These are phyloP conservation scores for Dioszegia crocea DNA, from an alignment of 768 basidiomycete species.

Conservation along the genomic window DNA sequence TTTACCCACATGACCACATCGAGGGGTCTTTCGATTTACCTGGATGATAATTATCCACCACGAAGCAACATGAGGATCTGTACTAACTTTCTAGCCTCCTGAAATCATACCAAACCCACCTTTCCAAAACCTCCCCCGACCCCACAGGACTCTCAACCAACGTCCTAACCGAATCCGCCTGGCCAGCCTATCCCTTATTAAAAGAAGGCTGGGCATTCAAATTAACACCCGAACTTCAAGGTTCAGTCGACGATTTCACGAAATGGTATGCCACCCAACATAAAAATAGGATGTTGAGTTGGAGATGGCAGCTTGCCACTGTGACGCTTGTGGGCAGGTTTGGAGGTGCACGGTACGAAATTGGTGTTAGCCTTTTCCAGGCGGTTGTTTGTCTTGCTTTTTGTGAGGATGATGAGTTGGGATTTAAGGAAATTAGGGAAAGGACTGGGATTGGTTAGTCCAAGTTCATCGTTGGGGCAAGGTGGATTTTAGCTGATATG, in stretches of 20 bases:
- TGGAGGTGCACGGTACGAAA: slow-evolving; percentile 63
- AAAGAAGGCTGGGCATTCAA: slow-evolving; percentile 27
- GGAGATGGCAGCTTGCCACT: slow-evolving; percentile 83
- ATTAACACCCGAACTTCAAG: slow-evolving; percentile 62
- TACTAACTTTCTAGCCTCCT: slow-evolving; percentile 55
- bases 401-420: slow-evolving; percentile 63
- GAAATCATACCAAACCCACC: slow-evolving; percentile 37
- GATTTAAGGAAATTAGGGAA: slow-evolving; percentile 65
- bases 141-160: slow-evolving; percentile 56
- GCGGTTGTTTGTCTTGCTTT: slow-evolving; percentile 80
- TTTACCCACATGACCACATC: too few species aligned
- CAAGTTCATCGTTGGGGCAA: background rate
- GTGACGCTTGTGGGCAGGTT: slow-evolving; percentile 72
- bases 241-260: slow-evolving; percentile 61
- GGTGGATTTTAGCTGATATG: background rate
- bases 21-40: too few species aligned
- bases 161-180: slow-evolving; percentile 43
- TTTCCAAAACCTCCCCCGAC: slow-evolving; percentile 54
- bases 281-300: slow-evolving; percentile 68
- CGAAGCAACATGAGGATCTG: too few species aligned
- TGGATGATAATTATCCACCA: too few species aligned
- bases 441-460: slow-evolving; percentile 70
- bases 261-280: slow-evolving; percentile 76
- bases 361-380: slow-evolving; percentile 87
- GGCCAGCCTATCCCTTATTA: slow-evolving; percentile 37